A percentile compares a stretch with the other conserved stretches of the same genome.
Conservation (phyloP, 345 rosid species). For the Hibiscus tridactylites region DNA sequence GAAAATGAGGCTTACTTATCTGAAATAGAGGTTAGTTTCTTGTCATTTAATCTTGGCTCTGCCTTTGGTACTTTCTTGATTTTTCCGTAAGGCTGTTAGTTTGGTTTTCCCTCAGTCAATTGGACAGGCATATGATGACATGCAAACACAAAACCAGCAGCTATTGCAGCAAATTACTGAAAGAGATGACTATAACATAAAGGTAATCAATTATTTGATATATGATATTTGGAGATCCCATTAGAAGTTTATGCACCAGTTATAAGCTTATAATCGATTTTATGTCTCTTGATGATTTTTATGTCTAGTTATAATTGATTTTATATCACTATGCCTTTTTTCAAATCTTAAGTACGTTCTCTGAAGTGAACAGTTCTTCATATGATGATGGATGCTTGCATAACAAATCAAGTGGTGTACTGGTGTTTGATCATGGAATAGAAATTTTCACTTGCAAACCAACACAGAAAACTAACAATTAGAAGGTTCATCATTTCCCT, state of each 20-base stretch:
- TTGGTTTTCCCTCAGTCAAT: slow-evolving; percentile 59
- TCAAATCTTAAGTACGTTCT: neutral
- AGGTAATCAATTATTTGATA: slow-evolving; percentile 38
- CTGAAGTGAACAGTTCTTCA: neutral
- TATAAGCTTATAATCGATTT: no score
- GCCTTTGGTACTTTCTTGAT: slow-evolving; percentile 16
- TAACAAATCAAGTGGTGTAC: neutral
- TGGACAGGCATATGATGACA: slow-evolving; percentile 88
- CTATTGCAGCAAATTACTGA: slow-evolving; percentile 90
- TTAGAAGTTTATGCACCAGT: neutral
- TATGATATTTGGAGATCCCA: neutral
- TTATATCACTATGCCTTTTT: neutral
- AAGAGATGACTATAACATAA: slow-evolving; percentile 95
- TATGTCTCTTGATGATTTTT: neutral
- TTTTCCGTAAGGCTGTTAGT: slow-evolving; percentile 21
- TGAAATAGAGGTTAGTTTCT: slow-evolving; percentile 78
- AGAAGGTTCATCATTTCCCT: neutral
- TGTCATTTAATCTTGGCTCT: slow-evolving; percentile 1
- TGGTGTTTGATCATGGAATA: neutral
- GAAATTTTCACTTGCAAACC: neutral
- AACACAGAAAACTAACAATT: neutral
- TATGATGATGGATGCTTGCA: neutral
- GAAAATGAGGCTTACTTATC: slow-evolving; percentile 85
- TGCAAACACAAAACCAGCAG: slow-evolving; percentile 94
- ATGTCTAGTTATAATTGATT: neutral